These are phyloP conservation scores for Cotoneaster glaucophyllus DNA, from an alignment of 306 rosid genomes.

Conservation along the genomic window DNA sequence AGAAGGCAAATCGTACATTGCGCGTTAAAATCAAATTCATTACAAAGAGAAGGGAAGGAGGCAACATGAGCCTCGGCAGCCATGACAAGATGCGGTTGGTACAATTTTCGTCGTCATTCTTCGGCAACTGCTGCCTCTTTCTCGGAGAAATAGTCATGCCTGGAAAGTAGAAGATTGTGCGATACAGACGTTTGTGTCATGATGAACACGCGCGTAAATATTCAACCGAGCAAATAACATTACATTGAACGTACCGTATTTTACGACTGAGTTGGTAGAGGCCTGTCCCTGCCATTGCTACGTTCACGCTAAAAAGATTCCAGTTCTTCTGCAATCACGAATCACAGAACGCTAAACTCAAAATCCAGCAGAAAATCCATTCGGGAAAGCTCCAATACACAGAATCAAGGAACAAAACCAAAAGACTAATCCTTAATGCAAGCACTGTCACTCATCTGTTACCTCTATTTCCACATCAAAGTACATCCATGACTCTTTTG, in stretches of 20 bases:
- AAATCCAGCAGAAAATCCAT: neutral
- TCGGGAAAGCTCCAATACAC: neutral
- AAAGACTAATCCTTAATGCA: neutral
- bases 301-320: conserved; percentile 82
- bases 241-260: conserved; percentile 44
- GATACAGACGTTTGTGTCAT: conserved; percentile 5
- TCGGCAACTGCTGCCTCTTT: conserved; percentile 38
- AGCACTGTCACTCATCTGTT: neutral
- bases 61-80: neutral
- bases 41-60: no score
- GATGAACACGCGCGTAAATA: neutral
- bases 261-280: conserved; percentile 82
- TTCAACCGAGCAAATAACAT: neutral
- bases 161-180: conserved; percentile 15
- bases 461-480: neutral
- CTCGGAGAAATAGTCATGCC: conserved; percentile 76
- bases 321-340: conserved; percentile 74
- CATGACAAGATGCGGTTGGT: conserved; percentile 3
- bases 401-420: neutral
- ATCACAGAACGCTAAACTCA: neutral
- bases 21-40: neutral
- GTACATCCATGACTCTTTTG: neutral
- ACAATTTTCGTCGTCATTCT: conserved; percentile 62
- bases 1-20: neutral
- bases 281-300: conserved; percentile 95